Base-by-base conservation (phyloP, 306 rosid species). In the Myrica gale region DNA sequence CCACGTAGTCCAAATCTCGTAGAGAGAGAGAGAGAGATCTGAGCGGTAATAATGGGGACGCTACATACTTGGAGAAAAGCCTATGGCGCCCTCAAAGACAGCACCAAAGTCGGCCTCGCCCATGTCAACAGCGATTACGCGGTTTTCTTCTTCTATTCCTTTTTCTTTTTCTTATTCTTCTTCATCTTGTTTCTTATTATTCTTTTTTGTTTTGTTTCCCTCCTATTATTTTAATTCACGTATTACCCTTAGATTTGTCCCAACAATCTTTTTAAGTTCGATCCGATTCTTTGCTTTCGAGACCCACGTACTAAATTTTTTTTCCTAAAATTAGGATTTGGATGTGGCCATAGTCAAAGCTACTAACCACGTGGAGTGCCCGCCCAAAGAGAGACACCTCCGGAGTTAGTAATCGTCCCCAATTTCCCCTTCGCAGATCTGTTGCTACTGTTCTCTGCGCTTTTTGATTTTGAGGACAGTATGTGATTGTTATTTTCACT, bases 91-190 rank as follows among this genome's bases (percentile, higher is more conserved):
- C 73, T 96, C 82, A 96, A 96, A 76, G 99, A 96, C 81, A 20
- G 87, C 77, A 92, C 99, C 87, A 96, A 90, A 96, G 99, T 96
- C 84, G 99, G 99, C 57, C 98, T 96, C 78, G 99, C 99, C 71
- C 98, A 92, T 79, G 99, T 96, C 96, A 96, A 96, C 73, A 96
- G 99, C 92, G 99, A 96, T 75, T 96, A 89, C 74, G 99, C 98
- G 89, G 91, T 88, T 73, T 15, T 10, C 0, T 8, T 47, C 54
- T 20, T n/a, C 46, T 3, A 20, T 37, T 15, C 56, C 74, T 16
- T 17, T 48, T 42, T 45, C 74, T 16, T 17, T 48, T 42, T 45
- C 47, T 1, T 39, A 19, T 42, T 9, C 32, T 39, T 47, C 26
- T 65, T 72, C 68, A 12, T 16, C 11, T 37, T 6, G 9, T 39